Percentiles rank a stretch among this genome's conserved stretches.
phyloP scores from a whole-genome alignment of 805 yeast genomes.

The Saccharomyces paradoxus region DNA sequence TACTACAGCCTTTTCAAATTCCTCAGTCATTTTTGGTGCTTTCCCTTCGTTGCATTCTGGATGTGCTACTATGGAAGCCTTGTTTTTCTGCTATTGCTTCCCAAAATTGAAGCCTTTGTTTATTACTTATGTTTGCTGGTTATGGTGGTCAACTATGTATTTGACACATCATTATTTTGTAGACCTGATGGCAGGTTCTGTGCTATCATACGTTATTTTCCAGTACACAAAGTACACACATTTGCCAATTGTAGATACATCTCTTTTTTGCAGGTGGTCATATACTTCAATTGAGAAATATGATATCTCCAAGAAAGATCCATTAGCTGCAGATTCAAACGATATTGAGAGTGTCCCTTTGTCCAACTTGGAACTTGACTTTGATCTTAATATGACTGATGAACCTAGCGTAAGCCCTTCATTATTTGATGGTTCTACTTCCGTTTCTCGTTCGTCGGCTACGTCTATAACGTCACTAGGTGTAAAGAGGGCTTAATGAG shows the following conservation, averaged over 20 bases:
- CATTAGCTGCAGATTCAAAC: constrained; percentile 23
- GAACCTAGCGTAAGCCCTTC: constrained; percentile 20
- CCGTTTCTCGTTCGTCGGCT: constrained; percentile 28
- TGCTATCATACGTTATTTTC: constrained; percentile 65
- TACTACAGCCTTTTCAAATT: constrained; percentile 70
- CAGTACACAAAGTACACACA: constrained; percentile 56
- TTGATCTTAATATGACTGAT: constrained; percentile 18
- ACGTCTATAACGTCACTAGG: constrained; percentile 32
- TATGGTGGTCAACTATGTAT: constrained; percentile 99
- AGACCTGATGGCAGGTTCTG: constrained; percentile 89
- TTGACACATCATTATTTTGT: constrained; percentile 93
- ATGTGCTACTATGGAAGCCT: constrained; percentile 86
- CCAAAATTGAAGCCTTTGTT: constrained; percentile 62
- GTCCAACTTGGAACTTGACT: constrained; percentile 16
- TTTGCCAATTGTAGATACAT: constrained; percentile 52
- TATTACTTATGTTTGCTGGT: constrained; percentile 76
- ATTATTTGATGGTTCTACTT: constrained; percentile 28
- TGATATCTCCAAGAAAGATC: constrained; percentile 31
- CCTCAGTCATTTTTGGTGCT: constrained; percentile 94
- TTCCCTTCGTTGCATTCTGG: constrained; percentile 85
- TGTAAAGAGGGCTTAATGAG: not conserved
- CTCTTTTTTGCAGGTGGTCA: constrained; percentile 62
- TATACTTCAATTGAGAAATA: constrained; percentile 37
- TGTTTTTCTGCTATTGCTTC: constrained; percentile 75
- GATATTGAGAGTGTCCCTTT: constrained; percentile 31